Evolutionary conservation across 306 rosid genomes (phyloP), one percentile per base, ranked within the genome.

Genomic region (Glycyrrhiza uralensis): DNA sequence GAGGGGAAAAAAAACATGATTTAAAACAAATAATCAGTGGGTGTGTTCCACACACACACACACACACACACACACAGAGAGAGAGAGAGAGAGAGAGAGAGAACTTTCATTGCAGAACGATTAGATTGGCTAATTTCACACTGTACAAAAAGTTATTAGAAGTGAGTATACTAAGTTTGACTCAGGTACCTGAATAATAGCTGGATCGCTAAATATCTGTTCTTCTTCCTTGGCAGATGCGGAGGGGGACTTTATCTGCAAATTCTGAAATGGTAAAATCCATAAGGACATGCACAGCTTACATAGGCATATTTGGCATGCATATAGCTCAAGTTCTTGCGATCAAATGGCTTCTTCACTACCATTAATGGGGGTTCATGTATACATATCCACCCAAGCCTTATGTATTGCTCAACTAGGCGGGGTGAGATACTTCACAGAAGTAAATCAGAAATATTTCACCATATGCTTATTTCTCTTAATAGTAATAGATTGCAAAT

Each of bases 191-290:
- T 87, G 89, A 59, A 91, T 87, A 36, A 84, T 80, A 77, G 97
- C 96, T 61, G 93, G 91, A 81, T 87, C 96, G 45, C 62, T 59
- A 17, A 58, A 56, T 50, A 52, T 60, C 69, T 67, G 82, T 60
- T 82, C 88, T 76, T 74, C 87, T 61, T 71, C 66, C 45, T 74
- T 72, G 54, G 66, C 51, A 49, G 87, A 42, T 42, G 77, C 45
- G 13, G 86, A 61, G 19, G 85, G 61, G 45, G 91, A 23, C 83
- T 85, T 86, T 54, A 89, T 83, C 85, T 89, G 90, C 86, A 92
- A 85, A 85, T 82, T 81, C 97, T 92, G 82, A 46, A 77, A 83
- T 33, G 23, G 56, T 72, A 44, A 83, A 50, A 46, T 38, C 32
- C 63, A 61, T 79, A 32, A 54, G 72, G 47, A 77, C 33, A 42